Conservation (phyloP, 805 yeast species). For the Tetrapisispora namnaoensis region DNA sequence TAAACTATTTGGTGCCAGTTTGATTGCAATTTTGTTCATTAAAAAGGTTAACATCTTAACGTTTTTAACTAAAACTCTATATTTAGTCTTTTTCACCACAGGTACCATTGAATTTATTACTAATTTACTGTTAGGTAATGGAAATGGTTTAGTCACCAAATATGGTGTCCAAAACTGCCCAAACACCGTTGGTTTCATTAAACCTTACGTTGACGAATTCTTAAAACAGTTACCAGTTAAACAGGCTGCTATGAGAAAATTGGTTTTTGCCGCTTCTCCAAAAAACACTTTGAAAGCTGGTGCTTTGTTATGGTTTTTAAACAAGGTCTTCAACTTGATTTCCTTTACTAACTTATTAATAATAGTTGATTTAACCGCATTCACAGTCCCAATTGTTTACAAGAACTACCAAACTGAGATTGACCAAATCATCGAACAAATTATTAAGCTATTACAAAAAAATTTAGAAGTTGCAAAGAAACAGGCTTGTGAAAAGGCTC, state of each 20-base stretch:
- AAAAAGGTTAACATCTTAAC: conserved; percentile 56
- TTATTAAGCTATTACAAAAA: conserved; percentile 38
- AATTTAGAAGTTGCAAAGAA: conserved; percentile 39
- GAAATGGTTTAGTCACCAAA: conserved; percentile 68
- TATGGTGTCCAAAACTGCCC: conserved; percentile 47
- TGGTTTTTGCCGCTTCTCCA: conserved; percentile 60
- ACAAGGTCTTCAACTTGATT: conserved; percentile 65
- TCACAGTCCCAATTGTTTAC: conserved; percentile 71
- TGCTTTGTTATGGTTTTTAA: conserved; percentile 50
- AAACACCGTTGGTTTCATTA: conserved; percentile 24
- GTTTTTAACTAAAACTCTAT: conserved; percentile 49
- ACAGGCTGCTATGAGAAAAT: conserved; percentile 46
- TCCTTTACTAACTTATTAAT: conserved; percentile 60
- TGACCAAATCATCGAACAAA: conserved; percentile 48
- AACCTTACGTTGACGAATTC: conserved; percentile 23
- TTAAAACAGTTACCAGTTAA: conserved; percentile 35
- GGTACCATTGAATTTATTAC: conserved; percentile 74
- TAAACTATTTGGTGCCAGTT: conserved; percentile 57
- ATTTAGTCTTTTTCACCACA: conserved; percentile 48
- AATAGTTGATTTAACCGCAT: conserved; percentile 47
- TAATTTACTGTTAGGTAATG: conserved; percentile 60
- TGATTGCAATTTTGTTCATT: conserved; percentile 44
- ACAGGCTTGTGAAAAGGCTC: conserved; percentile 44
- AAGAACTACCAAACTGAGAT: conserved; percentile 66
- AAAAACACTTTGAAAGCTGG: conserved; percentile 68